Evolutionary conservation across 306 rosid genomes (phyloP).

Genomic region (Oemleria cerasiformis): DNA sequence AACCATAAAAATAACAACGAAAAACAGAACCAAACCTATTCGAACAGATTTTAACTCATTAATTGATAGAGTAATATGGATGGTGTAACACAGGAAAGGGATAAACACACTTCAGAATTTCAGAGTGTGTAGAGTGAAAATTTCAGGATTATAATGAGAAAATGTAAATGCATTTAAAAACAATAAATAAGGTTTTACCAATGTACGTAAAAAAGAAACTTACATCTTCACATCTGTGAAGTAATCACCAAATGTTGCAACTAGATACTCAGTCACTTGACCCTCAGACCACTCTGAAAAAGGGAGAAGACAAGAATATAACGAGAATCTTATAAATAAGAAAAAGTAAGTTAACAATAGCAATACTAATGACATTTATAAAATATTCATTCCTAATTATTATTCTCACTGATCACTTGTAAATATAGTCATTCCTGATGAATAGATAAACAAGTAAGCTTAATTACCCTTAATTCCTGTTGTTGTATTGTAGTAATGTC

Average conservation of each 20-base stretch:
- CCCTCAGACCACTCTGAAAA: conserved; percentile 90
- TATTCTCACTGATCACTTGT: too few species aligned
- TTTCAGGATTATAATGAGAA: conserved; percentile 4
- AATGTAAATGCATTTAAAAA: neutral
- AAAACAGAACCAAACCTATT: neutral
- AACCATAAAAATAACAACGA: too few species aligned
- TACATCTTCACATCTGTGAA: conserved; percentile 91
- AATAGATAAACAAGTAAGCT: too few species aligned
- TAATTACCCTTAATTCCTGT: too few species aligned
- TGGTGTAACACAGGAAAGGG: neutral
- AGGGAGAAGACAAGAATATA: conserved; percentile 20
- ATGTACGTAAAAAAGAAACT: conserved; percentile 33
- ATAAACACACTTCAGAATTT: neutral
- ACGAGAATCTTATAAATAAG: conserved; percentile 15
- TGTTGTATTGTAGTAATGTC: neutral
- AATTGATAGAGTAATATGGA: neutral
- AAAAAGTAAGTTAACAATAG: neutral
- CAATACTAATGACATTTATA: neutral
- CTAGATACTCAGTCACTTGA: conserved; percentile 87
- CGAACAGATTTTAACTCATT: neutral
- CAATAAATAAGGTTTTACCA: neutral
- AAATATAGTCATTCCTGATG: too few species aligned
- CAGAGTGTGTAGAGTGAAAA: neutral
- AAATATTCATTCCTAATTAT: too few species aligned
- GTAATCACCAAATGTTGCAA: conserved; percentile 93